phyloP scores from a whole-genome alignment of 2,329 filamentous ascomycete species.

The Fusarium compactum region DNA sequence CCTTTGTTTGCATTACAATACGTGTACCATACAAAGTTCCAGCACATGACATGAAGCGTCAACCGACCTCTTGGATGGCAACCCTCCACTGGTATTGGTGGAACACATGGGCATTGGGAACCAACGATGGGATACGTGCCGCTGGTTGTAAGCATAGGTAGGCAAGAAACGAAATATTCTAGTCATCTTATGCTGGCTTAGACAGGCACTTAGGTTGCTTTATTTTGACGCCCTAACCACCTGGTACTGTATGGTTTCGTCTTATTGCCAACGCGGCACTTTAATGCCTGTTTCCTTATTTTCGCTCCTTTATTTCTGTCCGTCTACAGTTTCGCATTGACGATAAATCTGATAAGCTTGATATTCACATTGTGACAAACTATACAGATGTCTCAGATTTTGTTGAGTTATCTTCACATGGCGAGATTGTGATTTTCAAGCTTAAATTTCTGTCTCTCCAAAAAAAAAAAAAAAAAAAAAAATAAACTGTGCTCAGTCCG shows the following conservation, averaged over 20 bases:
- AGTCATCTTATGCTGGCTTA: not conserved
- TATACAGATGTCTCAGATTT: not conserved
- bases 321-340: not conserved
- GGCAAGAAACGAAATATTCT: not conserved
- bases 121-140: conserved; percentile 12
- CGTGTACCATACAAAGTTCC: conserved; percentile 17
- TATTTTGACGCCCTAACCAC: not conserved
- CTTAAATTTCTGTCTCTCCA: conserved; percentile 17
- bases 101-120: conserved; percentile 16
- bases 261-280: not conserved
- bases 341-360: not conserved
- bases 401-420: not conserved
- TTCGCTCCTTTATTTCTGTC: not conserved
- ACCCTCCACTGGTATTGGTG: conserved; percentile 14
- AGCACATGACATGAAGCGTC: conserved; percentile 36
- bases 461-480: not conserved
- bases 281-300: not conserved
- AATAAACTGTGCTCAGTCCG: not conserved
- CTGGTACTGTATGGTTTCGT: not conserved
- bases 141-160: not conserved
- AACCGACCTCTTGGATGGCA: conserved; percentile 22
- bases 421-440: conserved; percentile 24
- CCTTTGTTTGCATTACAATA: conserved; percentile 5
- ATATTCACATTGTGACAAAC: not conserved
- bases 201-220: not conserved